Evolutionary conservation across 352 stramenopile genomes (phyloP), one percentile per base, ranked within the genome.

Genomic region (Thalassiosira allenii): DNA sequence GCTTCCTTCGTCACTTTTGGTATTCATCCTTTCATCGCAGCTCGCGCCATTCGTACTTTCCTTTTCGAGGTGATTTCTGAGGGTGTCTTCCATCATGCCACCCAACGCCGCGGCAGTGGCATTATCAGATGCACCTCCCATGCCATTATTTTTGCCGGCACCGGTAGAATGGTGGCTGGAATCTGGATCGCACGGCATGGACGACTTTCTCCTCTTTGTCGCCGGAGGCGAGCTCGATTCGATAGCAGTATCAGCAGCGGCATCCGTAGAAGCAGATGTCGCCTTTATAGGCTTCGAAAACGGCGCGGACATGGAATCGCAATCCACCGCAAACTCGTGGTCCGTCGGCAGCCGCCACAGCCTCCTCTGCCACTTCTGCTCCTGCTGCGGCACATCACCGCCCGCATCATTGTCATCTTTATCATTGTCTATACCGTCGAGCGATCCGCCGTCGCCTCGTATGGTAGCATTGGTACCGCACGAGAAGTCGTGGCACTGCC

Each of bases 281-380:
- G 8, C 37, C 37, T 17, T 47, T 17, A 47, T 47, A 9, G 37
- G 4, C 22, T 56, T 69, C 27, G 3, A 88, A 82, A 22, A 87
- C 71, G 14, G 91, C 85, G 54, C 72, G 30, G 57, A 83, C 93
- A 97, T 96, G 0, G 94, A 95, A 40, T 44, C 33, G 0, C 54
- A 11, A 65, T 96, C 86, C 8, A 97, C 79, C 4, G 74, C 37
- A 79, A 97, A 96, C 0, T 93, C 87, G 22, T 89, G 89, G 22
- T 89, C 65, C 0, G 44, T 23, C 5, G 89, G 88, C 2, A 95
- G 75, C n/a, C 73, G 72, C 94, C 94, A 97, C 9, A 88, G 72
- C 22, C 72, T 49, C 4, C 64, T 57, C 22, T 56, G n/a, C 53
- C 84, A 20, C 85, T 83, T 12, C 54, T 67, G 4, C 64, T 89